Percentiles rank a stretch among this genome's conserved stretches.
Conservation (phyloP, 441 rosid genomes). For the Geranium incanum region DNA sequence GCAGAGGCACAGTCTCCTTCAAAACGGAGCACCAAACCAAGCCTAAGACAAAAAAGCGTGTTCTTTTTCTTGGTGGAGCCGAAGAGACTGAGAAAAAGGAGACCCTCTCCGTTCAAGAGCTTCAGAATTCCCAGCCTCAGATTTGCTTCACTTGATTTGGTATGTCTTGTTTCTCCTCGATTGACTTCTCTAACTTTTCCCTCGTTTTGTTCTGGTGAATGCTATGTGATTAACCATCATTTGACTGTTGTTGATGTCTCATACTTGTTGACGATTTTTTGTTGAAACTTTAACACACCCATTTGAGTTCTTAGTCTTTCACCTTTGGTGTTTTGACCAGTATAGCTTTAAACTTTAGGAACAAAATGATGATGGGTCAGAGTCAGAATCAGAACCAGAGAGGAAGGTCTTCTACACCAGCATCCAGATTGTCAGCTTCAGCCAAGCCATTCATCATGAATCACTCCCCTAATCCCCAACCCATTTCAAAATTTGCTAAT, state of each 20-base stretch:
- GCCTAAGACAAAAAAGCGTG: no score
- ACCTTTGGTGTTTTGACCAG: constrained; percentile 6
- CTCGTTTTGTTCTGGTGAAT: neutral
- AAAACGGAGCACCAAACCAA: no score
- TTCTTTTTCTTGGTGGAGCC: no score
- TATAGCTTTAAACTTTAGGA: neutral
- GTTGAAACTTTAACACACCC: neutral
- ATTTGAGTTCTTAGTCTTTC: constrained; percentile 4
- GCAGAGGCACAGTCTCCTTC: no score
- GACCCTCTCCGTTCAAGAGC: neutral
- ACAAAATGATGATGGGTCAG: constrained; percentile 16
- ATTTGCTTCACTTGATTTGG: neutral
- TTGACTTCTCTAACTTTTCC: neutral
- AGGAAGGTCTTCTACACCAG: neutral
- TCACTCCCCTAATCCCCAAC: constrained; percentile 6
- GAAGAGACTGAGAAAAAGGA: no score
- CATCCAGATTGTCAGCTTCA: constrained; percentile 35
- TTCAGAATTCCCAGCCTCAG: neutral
- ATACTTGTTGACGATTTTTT: neutral
- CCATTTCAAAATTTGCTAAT: neutral
- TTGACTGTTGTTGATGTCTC: neutral
- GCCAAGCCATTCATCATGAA: constrained; percentile 31
- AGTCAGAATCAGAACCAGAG: constrained; percentile 4
- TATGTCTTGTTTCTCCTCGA: neutral
- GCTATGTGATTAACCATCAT: neutral